Conservation (phyloP, 768 basidiomycete species). For the Lactarius pseudohatsudake region DNA sequence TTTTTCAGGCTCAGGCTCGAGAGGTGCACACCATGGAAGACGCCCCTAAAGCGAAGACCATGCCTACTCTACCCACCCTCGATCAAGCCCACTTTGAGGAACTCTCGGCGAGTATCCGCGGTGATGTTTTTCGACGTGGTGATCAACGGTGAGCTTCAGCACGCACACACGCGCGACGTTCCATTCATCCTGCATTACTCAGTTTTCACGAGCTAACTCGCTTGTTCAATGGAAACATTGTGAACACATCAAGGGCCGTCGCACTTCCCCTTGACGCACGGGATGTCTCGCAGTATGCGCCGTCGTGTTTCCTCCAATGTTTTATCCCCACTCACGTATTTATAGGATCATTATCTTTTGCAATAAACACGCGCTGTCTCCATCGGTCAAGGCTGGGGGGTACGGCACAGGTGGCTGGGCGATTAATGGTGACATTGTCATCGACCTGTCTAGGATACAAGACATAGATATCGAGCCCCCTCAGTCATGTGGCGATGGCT, state of each 20-base stretch:
- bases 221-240: slow-evolving; percentile 78
- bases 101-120: slow-evolving; percentile 22
- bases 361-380: slow-evolving; percentile 61
- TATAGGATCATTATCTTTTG: slow-evolving; percentile 72
- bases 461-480: slow-evolving; percentile 70
- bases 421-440: slow-evolving; percentile 79
- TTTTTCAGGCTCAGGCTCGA: slow-evolving; percentile 1
- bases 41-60: neutral
- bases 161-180: neutral
- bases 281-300: slow-evolving; percentile 70
- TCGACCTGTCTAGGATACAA: slow-evolving; percentile 71
- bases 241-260: slow-evolving; percentile 57
- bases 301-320: neutral
- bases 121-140: slow-evolving; percentile 24
- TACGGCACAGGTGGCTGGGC: slow-evolving; percentile 92
- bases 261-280: slow-evolving; percentile 74
- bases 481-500: slow-evolving; percentile 39
- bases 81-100: slow-evolving; percentile 23
- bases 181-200: neutral
- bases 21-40: neutral
- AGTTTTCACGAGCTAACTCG: slow-evolving; percentile 27
- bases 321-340: slow-evolving; percentile 4
- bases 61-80: slow-evolving; percentile 17
- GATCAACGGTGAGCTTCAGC: slow-evolving; percentile 20
- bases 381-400: slow-evolving; percentile 87